Evolutionary conservation across 148 eudicot genomes (phyloP).

Genomic region (Simmondsia chinensis): DNA sequence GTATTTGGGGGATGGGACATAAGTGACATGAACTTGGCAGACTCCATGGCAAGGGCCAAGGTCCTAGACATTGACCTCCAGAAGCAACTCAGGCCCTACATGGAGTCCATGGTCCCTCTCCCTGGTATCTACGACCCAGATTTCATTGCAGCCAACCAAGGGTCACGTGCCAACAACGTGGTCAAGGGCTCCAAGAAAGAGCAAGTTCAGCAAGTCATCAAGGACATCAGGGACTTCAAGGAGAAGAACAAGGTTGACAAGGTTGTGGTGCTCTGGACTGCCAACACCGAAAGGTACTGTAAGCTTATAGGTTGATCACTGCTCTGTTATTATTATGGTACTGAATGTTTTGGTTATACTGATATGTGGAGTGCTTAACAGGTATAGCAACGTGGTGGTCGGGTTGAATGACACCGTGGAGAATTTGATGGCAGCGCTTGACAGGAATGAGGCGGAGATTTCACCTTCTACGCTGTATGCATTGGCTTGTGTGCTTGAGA

Average conservation of each 20-base stretch:
- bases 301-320: too few relatives aligned
- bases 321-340: too few relatives aligned
- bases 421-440: slow-evolving; percentile 67
- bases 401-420: slow-evolving; percentile 88
- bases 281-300: slow-evolving; percentile 96
- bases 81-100: slow-evolving; percentile 92
- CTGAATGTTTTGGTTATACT: too few relatives aligned
- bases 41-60: slow-evolving; percentile 84
- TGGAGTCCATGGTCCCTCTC: slow-evolving; percentile 92
- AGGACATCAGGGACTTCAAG: slow-evolving; percentile 96
- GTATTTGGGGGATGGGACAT: slow-evolving; percentile 99
- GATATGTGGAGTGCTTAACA: too few relatives aligned
- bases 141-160: slow-evolving; percentile 96
- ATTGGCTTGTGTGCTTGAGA: slow-evolving; percentile 79
- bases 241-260: slow-evolving; percentile 86
- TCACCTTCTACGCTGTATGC: slow-evolving; percentile 91
- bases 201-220: slow-evolving; percentile 72
- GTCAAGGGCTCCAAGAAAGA: slow-evolving; percentile 89
- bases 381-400: slow-evolving; percentile 74
- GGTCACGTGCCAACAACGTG: slow-evolving; percentile 77
- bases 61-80: slow-evolving; percentile 94
- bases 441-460: slow-evolving; percentile 78
- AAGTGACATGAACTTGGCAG: slow-evolving; percentile 89
- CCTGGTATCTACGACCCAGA: slow-evolving; percentile 93
- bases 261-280: slow-evolving; percentile 96